Percentiles rank a stretch among this genome's conserved stretches.
Conservation (phyloP, 441 rosid species). For the Metrosideros polymorpha region DNA sequence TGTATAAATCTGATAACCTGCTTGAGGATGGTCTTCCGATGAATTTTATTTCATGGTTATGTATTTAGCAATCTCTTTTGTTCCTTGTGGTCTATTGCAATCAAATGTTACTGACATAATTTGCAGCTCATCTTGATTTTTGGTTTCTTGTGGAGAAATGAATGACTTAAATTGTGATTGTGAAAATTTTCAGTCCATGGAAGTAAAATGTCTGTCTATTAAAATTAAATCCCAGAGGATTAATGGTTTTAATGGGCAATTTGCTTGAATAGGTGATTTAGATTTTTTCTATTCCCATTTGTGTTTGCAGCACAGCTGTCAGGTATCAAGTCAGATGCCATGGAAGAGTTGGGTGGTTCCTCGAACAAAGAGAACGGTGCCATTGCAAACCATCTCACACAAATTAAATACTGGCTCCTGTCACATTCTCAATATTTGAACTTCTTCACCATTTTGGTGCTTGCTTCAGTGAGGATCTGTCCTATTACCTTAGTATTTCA, state of each 20-base stretch:
- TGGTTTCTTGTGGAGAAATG: background rate
- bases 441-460: conserved; percentile 80
- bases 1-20: background rate
- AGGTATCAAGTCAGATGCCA: conserved; percentile 56
- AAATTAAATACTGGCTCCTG: conserved; percentile 61
- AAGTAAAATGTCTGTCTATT: background rate
- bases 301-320: conserved; percentile 56
- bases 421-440: conserved; percentile 78
- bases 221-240: background rate
- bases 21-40: background rate
- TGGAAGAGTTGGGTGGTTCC: conserved; percentile 67
- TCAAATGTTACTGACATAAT: background rate
- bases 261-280: background rate
- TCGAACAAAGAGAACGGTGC: conserved; percentile 45
- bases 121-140: background rate
- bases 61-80: background rate
- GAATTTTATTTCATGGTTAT: background rate
- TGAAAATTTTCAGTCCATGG: background rate
- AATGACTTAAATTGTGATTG: background rate
- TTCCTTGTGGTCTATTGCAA: background rate
- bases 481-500: background rate
- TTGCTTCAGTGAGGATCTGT: conserved; percentile 73
- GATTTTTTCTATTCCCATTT: background rate
- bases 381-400: conserved; percentile 33
- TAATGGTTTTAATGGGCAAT: background rate